phyloP scores from a whole-genome alignment of 371 early-diverging fungal species.

The Zychaea mexicana region DNA sequence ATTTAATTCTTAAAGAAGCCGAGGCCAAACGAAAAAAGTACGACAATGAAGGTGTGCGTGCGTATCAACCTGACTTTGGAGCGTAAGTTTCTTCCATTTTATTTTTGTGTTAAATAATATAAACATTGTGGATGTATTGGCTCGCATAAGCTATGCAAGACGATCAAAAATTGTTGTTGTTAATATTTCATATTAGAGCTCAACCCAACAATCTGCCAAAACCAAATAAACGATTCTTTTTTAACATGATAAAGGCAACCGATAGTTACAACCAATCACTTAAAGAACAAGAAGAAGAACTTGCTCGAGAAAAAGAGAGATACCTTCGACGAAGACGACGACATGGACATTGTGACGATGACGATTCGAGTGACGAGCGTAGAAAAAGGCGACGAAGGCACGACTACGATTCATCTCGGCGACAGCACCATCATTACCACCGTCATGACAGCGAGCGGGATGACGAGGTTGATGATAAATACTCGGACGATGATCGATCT shows the following conservation, averaged over 20 bases:
- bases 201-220: slow-evolving; percentile 12
- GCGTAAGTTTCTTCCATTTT: slow-evolving; percentile 14
- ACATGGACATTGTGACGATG: slow-evolving; percentile 6
- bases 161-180: not conserved
- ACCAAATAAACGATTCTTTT: slow-evolving; percentile 73
- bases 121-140: not conserved
- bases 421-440: not conserved
- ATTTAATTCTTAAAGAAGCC: slow-evolving; percentile 67
- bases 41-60: slow-evolving; percentile 48
- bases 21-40: slow-evolving; percentile 47
- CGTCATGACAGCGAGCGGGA: not conserved
- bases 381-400: slow-evolving; percentile 7
- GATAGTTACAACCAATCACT: slow-evolving; percentile 76
- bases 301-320: slow-evolving; percentile 22
- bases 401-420: slow-evolving; percentile 3
- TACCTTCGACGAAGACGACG: slow-evolving; percentile 16
- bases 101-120: not conserved
- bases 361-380: slow-evolving; percentile 4
- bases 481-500: no score
- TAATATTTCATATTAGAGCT: not conserved
- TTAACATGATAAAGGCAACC: slow-evolving; percentile 68
- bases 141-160: no score
- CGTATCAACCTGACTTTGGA: slow-evolving; percentile 45
- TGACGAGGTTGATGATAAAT: no score
- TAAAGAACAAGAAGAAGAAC: slow-evolving; percentile 51